phyloP scores from a whole-genome alignment of 768 basidiomycete genomes.

The Termitomyces sp. region DNA sequence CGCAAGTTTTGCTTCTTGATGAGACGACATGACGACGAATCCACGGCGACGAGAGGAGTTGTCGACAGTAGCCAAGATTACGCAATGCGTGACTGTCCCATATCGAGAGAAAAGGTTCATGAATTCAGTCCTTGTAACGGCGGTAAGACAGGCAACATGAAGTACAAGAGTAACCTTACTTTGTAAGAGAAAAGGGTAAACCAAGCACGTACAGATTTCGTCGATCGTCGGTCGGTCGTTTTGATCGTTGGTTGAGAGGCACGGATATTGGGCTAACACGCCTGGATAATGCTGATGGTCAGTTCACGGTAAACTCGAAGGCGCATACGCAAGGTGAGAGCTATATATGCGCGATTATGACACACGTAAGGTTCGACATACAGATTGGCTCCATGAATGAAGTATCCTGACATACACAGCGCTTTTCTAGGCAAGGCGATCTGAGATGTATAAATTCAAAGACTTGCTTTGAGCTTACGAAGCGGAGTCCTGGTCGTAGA shows the following conservation, averaged over 20 bases:
- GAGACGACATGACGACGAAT: slow-evolving; percentile 76
- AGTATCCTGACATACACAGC: slow-evolving; percentile 63
- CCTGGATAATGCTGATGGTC: slow-evolving; percentile 23
- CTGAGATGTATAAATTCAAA: background rate
- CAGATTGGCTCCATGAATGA: slow-evolving; percentile 51
- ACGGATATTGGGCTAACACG: slow-evolving; percentile 32
- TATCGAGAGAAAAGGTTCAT: slow-evolving; percentile 56
- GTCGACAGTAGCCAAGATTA: slow-evolving; percentile 81
- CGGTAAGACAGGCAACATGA: background rate
- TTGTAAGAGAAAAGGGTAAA: slow-evolving; percentile 75
- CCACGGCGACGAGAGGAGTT: slow-evolving; percentile 81
- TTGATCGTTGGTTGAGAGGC: slow-evolving; percentile 20
- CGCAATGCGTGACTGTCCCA: slow-evolving; percentile 71
- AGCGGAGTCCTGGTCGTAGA: slow-evolving; percentile 49
- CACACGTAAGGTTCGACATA: slow-evolving; percentile 31
- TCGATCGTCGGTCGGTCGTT: slow-evolving; percentile 45
- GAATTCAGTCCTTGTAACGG: slow-evolving; percentile 47
- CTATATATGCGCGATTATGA: slow-evolving; percentile 16
- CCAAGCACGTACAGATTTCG: slow-evolving; percentile 86
- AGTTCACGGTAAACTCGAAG: background rate
- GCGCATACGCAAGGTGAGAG: slow-evolving; percentile 10
- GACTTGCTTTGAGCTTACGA: slow-evolving; percentile 32
- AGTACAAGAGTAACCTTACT: slow-evolving; percentile 40
- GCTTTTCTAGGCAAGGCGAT: slow-evolving; percentile 47
- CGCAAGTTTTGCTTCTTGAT: slow-evolving; percentile 67